These are phyloP conservation scores for Nicotiana tomentosiformis DNA, from an alignment of 257 asterid genomes.

Conservation along the genomic window DNA sequence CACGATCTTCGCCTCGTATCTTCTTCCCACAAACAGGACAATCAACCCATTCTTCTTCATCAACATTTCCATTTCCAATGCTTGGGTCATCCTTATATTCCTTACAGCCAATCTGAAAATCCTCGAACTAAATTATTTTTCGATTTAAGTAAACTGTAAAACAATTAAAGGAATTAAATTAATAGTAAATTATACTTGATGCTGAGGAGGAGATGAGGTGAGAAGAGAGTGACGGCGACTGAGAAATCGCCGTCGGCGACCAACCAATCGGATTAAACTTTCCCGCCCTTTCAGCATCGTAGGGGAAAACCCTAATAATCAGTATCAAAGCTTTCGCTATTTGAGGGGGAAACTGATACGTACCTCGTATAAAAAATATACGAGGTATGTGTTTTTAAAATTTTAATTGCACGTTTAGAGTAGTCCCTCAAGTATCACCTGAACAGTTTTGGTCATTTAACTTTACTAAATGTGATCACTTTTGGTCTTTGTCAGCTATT, in stretches of 20 bases:
- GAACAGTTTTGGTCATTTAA: no score
- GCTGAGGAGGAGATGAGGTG: slow-evolving; percentile 24
- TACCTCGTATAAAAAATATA: no score
- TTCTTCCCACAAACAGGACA: slow-evolving; percentile 73
- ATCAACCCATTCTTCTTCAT: slow-evolving; percentile 32
- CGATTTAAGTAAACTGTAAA: background rate
- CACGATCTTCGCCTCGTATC: slow-evolving; percentile 43
- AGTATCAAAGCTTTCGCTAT: background rate
- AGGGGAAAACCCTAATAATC: background rate
- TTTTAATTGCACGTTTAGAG: no score
- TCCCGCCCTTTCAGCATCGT: slow-evolving; percentile 70
- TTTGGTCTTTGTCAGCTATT: no score
- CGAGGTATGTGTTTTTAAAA: no score
- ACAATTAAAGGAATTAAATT: background rate
- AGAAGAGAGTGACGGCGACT: slow-evolving; percentile 48
- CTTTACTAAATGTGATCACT: no score
- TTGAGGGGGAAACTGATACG: no score
- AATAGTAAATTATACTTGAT: no score
- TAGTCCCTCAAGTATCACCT: no score
- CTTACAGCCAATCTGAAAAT: background rate
- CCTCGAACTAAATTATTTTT: background rate
- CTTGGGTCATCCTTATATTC: slow-evolving; percentile 20
- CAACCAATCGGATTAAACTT: slow-evolving; percentile 68
- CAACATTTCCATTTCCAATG: background rate
- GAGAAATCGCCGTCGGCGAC: slow-evolving; percentile 73